Base-by-base conservation (phyloP, 257 asterid genomes). In the Oldenlandia corymbosa region DNA sequence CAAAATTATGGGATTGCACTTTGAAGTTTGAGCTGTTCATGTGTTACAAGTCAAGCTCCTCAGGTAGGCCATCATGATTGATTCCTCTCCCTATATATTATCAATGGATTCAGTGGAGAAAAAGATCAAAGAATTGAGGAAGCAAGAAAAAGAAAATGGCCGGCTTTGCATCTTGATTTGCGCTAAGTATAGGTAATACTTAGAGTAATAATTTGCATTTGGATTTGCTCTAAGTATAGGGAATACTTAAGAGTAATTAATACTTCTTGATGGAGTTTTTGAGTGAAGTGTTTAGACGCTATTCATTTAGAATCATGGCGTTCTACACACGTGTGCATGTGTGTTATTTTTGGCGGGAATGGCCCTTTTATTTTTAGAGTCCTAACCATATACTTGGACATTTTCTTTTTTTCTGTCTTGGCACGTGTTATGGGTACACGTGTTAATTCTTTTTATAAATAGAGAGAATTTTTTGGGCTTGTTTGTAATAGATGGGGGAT, bases 271-370 rank as follows among this genome's bases (percentile, higher is more conserved):
- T n/a, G n/a, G n/a, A n/a, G n/a, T n/a, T 34, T 18, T 47, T 47
- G 90, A 82, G 91, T 85, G 85, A 75, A 61, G 86, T 77, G 81
- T 72, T 59, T 58, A 50, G 79, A 75, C 79, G 62, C 79, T 34
- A 18, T 21, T 66, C 55, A 65, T 47, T 31, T 23, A 34, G 42
- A 47, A 62, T 48, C 32, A 28, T 45, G 45, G 76, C 75, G 83
- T 71, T 75, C 66, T 45, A 46, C 50, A 73, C 77, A 73, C 82
- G 71, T 80, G 91, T 80, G 81, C 79, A 77, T 78, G 85, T 74
- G 84, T 88, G 85, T 43, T 82, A 78, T 84, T 91, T 82, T 79
- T 80, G 94, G 85, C 84, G 87, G 84, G 80, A 24, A 64, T 31
- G 64, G 75, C 77, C 64, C 10, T 28, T 21, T 24, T 13, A 54